Conservation (phyloP, 163 green algal species). For the Scenedesmus sp. region DNA sequence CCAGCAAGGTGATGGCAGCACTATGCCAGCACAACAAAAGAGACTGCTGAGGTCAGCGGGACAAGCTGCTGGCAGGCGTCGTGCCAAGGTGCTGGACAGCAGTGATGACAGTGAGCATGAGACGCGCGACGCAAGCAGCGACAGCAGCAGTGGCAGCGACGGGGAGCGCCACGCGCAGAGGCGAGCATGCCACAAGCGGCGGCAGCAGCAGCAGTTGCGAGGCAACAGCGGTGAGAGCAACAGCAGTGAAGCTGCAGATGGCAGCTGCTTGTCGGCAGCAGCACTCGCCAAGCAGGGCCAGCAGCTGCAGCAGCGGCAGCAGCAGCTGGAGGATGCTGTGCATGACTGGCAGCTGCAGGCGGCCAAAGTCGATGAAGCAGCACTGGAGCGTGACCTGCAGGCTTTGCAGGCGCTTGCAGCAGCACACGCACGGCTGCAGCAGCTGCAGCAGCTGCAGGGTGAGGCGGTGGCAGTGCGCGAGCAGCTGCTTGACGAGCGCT, state of each 20-base stretch:
- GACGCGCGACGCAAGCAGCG: not conserved
- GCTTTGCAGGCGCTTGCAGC: conserved; percentile 30
- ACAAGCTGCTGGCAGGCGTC: not conserved
- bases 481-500: conserved; percentile 67
- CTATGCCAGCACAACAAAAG: not conserved
- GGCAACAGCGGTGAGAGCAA: not conserved
- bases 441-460: conserved; percentile 40
- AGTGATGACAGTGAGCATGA: conserved; percentile 23
- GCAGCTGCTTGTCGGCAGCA: not conserved
- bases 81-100: not conserved
- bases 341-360: conserved; percentile 47
- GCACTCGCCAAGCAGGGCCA: not conserved
- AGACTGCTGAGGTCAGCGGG: not conserved
- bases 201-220: conserved; percentile 28
- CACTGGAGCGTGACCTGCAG: conserved; percentile 56
- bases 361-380: conserved; percentile 49
- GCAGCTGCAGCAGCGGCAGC: conserved; percentile 33
- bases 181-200: not conserved
- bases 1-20: not conserved
- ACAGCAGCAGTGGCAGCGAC: not conserved
- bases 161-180: not conserved
- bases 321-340: conserved; percentile 35
- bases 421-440: not conserved
- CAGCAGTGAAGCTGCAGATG: not conserved
- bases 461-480: conserved; percentile 61